Evolutionary conservation across 2,329 filamentous ascomycete genomes (phyloP), one percentile per base, ranked within the genome.

Genomic region (Ceratocystis eucalypticola): DNA sequence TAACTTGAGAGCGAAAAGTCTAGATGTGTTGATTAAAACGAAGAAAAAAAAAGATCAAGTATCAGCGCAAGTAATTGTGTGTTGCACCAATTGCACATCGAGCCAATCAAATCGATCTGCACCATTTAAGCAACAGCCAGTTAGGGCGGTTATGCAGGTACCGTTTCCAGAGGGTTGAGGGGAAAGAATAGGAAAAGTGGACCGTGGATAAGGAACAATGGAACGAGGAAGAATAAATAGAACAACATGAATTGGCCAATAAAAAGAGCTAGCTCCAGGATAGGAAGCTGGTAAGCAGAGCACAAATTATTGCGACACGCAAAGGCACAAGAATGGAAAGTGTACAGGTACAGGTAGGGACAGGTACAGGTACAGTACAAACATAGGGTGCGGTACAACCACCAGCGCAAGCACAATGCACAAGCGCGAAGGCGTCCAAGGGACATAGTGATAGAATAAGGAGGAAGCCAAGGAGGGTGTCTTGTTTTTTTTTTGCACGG

Each of bases 301-400:
- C 37, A 41, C 37, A 15, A 41, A 41, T 41, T 5, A 41, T 41
- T 15, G 37, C 37, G 10, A 41, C 37, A 41, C 37, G 3, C 10
- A 63, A 48, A 48, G 25, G 3, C 4, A 45, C 37, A 61, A n/a
- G 59, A 44, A 45, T 1, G 3, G 25, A 44, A 63, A 37, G 44
- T 63, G 59, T 59, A 30, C 30, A 20, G 37, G 33, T 20, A 41
- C 59, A 22, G 10, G 10, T 1, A 37, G 17, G 28, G 10, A 25
- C 61, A 63, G 48, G 44, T 33, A 48, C 57, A 61, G 37, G 30
- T n/a, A n/a, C n/a, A n/a, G n/a, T 22, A 44, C 61, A 62, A 62
- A 20, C 41, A 46, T 30, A 30, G 20, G 15, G 5, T 7, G 15
- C 15, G 20, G 28, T 12, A 37, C 30, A n/a, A 48, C 10, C 20